Conservation (phyloP, 2,329 filamentous ascomycete genomes). For the Aureobasidium sp. region DNA sequence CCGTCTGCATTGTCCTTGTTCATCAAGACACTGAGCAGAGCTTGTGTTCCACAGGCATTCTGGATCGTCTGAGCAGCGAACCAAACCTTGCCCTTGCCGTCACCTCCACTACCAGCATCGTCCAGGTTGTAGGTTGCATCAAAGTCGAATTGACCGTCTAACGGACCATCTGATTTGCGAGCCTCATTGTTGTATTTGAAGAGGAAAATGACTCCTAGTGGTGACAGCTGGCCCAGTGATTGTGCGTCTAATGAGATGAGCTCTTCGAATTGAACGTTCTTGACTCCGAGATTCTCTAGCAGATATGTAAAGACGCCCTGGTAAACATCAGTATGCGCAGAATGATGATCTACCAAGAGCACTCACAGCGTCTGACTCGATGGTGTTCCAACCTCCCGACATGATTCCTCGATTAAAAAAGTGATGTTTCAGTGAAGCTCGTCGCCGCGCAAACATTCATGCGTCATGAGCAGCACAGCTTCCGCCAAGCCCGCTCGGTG, state of each 20-base stretch:
- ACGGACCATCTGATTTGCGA: slow-evolving; percentile 57
- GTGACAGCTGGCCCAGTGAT: slow-evolving; percentile 55
- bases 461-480: background rate
- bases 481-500: background rate
- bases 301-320: slow-evolving; percentile 96
- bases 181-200: slow-evolving; percentile 87
- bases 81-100: slow-evolving; percentile 52
- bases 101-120: slow-evolving; percentile 36
- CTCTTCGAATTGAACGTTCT: slow-evolving; percentile 94
- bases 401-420: slow-evolving; percentile 17
- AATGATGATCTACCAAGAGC: background rate
- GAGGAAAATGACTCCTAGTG: slow-evolving; percentile 83
- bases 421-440: slow-evolving; percentile 1
- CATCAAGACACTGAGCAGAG: slow-evolving; percentile 81
- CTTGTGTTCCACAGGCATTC: slow-evolving; percentile 96
- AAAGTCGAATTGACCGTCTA: slow-evolving; percentile 76
- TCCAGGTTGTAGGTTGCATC: slow-evolving; percentile 47
- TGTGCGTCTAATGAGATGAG: slow-evolving; percentile 80
- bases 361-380: slow-evolving; percentile 89
- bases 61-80: slow-evolving; percentile 97
- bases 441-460: slow-evolving; percentile 11
- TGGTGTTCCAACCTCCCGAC: slow-evolving; percentile 85
- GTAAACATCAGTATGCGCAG: background rate
- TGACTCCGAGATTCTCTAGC: slow-evolving; percentile 84
- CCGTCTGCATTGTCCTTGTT: slow-evolving; percentile 56